Conservation (phyloP, 2,329 filamentous ascomycete species). For the Hysterium pulicare region DNA sequence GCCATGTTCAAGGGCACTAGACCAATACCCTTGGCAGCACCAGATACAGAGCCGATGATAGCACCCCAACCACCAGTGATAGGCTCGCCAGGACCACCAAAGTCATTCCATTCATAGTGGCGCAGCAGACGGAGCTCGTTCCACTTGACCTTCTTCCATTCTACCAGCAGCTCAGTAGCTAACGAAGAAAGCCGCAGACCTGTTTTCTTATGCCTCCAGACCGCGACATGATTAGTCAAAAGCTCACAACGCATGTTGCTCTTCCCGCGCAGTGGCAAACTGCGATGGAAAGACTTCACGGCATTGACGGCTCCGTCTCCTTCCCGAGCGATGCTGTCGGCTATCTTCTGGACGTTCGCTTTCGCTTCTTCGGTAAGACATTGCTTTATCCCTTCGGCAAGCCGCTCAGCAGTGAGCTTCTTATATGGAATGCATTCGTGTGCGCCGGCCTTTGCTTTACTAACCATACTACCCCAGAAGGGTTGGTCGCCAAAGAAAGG, state of each 20-base stretch:
- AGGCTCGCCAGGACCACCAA: constrained; percentile 71
- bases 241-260: constrained; percentile 62
- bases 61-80: constrained; percentile 64
- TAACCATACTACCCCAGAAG: constrained; percentile 73
- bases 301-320: constrained; percentile 69
- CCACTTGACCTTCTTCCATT: constrained; percentile 60
- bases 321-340: constrained; percentile 57
- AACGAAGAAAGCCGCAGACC: constrained; percentile 59
- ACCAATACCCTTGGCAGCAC: constrained; percentile 61
- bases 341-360: constrained; percentile 57
- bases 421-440: constrained; percentile 65
- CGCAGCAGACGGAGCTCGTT: constrained; percentile 61
- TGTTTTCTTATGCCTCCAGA: constrained; percentile 63
- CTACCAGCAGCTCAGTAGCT: constrained; percentile 63
- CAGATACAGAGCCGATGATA: constrained; percentile 56
- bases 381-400: constrained; percentile 68
- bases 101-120: constrained; percentile 73
- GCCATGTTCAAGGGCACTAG: constrained; percentile 61
- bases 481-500: constrained; percentile 79
- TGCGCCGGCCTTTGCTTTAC: constrained; percentile 61
- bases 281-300: constrained; percentile 63
- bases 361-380: constrained; percentile 61
- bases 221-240: constrained; percentile 59
- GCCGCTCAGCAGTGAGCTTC: constrained; percentile 57
- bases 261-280: constrained; percentile 48